Conservation (phyloP, 345 rosid genomes). For the Ailanthus altissimus region DNA sequence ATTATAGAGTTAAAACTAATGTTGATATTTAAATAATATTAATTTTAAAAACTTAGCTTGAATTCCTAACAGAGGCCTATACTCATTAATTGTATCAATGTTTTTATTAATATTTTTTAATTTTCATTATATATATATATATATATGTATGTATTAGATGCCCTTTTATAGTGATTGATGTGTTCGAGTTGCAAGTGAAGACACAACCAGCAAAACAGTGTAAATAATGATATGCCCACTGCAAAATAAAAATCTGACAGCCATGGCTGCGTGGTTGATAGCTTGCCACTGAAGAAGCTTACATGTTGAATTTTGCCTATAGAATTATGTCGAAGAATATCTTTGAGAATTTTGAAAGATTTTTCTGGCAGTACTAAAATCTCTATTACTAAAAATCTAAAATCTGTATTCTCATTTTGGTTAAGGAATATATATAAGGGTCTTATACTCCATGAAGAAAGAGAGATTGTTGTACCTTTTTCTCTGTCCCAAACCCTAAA, state of each 20-base stretch:
- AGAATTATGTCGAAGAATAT: slow-evolving; percentile 8
- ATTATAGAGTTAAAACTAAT: too few relatives aligned
- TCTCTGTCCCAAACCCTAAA: too few relatives aligned
- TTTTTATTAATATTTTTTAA: too few relatives aligned
- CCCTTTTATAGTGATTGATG: neutral
- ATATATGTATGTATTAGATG: too few relatives aligned
- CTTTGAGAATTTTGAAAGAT: slow-evolving; percentile 1
- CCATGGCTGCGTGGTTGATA: neutral
- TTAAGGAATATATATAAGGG: neutral
- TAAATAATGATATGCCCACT: neutral
- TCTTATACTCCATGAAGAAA: neutral
- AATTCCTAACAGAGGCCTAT: too few relatives aligned
- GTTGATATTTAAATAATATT: too few relatives aligned
- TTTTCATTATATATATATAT: too few relatives aligned
- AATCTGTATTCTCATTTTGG: neutral
- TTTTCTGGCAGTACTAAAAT: neutral
- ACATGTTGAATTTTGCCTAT: neutral
- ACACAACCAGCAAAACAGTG: neutral
- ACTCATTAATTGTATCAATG: too few relatives aligned
- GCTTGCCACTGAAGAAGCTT: neutral
- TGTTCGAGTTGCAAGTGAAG: neutral
- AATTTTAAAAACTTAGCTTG: too few relatives aligned
- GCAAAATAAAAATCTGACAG: slow-evolving; percentile 1
- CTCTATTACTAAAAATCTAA: neutral
- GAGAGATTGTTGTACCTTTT: neutral